Base-by-base conservation (phyloP, 495 filamentous ascomycete genomes). In the Hypoxylon lienhwacheense region DNA sequence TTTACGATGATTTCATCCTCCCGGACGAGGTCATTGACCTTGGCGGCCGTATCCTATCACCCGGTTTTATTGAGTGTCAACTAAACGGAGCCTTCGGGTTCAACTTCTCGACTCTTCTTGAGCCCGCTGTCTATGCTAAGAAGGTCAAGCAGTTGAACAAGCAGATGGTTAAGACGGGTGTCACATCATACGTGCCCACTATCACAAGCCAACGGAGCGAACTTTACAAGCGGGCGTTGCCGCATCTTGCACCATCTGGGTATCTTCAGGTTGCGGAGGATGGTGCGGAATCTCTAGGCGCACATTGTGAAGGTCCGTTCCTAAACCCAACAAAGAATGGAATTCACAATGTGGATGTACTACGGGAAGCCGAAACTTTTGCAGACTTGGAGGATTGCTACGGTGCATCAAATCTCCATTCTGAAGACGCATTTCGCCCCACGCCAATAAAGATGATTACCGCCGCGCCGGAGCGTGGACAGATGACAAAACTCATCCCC, bases 291-390 rank as follows among this genome's bases (percentile, higher is more conserved):
- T 89, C 86, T 1, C 81, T 95, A 4, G 89, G 89, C 2, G 89
- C 89, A 3, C 90, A 95, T 63, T 82, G 83, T 62, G 89, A 95
- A 76, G 90, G 90, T 0, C 89, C 90, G 0, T 95, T 91, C 73
- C 76, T 95, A 44, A 85, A 66, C 65, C 78, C 84, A 44, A 65
- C 75, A 47, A 80, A 88, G 71, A 80, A 89, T 56, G 90, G 87
- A 44, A 81, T 90, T 47, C 84, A 92, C 73, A 86, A 87, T 60
- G 60, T 73, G 11, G 76, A 81, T 33, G 85, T 88, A 12, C 76
- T 95, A 14, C 81, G 74, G 25, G 50, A 67, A 26, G 75, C 80
- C 26, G 63, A 76, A 24, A 78, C 68, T 39, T 75, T 85, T 44
- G 53, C 70, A 7, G 82, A 86, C 54, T 71, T 92, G 4, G 73